phyloP scores from a whole-genome alignment of 2,329 filamentous ascomycete genomes.

The Epichloe elymi region DNA sequence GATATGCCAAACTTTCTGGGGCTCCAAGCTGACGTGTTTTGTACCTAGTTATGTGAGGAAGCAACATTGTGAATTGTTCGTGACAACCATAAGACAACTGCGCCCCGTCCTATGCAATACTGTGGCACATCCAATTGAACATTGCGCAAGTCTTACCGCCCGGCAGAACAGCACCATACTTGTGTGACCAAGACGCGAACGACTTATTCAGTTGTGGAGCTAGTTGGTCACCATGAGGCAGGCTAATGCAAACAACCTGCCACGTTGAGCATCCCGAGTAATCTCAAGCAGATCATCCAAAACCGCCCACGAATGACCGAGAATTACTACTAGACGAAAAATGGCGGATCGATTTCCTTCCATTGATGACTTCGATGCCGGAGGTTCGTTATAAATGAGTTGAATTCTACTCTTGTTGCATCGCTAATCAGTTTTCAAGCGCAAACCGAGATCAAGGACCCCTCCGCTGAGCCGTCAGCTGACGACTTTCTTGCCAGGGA shows the following conservation, averaged over 20 bases:
- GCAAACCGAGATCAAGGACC: conserved; percentile 50
- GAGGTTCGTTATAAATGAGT: conserved; percentile 30
- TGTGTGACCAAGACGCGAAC: too few species aligned
- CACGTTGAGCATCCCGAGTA: neutral
- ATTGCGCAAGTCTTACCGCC: conserved; percentile 18
- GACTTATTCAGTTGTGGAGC: conserved; percentile 7
- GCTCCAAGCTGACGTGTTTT: neutral
- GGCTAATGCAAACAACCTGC: neutral
- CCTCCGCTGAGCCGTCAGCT: conserved; percentile 45
- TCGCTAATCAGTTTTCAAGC: conserved; percentile 30
- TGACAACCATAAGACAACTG: neutral
- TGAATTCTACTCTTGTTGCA: conserved; percentile 10
- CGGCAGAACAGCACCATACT: conserved; percentile 19
- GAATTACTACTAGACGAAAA: conserved; percentile 10
- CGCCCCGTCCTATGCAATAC: conserved; percentile 6
- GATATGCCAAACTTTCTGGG: neutral
- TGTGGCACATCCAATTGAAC: neutral
- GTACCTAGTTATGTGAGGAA: neutral
- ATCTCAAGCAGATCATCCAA: neutral
- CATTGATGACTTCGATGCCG: conserved; percentile 62
- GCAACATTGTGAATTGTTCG: neutral
- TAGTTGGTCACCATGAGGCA: neutral
- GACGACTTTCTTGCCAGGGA: conserved; percentile 88
- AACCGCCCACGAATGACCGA: neutral
- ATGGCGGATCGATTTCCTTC: conserved; percentile 75